Evolutionary conservation across 2,329 filamentous ascomycete genomes (phyloP), one percentile per base, ranked within the genome.

Genomic region (Colletotrichum somersetense): DNA sequence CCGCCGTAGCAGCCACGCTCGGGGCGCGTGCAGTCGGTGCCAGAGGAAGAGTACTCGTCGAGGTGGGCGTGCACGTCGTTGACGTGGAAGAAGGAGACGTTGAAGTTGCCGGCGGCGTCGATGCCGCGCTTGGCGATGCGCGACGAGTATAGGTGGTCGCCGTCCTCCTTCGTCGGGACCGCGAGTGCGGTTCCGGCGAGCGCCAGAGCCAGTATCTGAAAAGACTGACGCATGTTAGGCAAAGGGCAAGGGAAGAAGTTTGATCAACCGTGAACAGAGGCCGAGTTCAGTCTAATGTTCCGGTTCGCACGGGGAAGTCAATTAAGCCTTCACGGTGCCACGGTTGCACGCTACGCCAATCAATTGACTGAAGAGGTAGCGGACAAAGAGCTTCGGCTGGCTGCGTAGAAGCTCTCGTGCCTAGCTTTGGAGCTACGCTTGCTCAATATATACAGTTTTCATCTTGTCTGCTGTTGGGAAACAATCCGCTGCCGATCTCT

Each of bases 21-120:
- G 0, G 88, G 86, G 35, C 84, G 80, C 0, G 84, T 87, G 81
- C 90, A 92, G 80, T 91, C 89, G 14, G 88, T 88, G 66, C 90
- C 90, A 0, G 88, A 88, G 18, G 86, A 85, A 38, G 86, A 83
- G 80, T 89, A 92, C 79, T 92, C 81, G 77, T 92, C 90, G 23
- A 92, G 82, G 77, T 92, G 91, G 18, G 91, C 87, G 78, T 92
- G 91, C 18, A 92, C 89, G 77, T 92, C 90, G 77, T 92, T 92
- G 83, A 92, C 85, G 78, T 92, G 91, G 81, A 91, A 91, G 81
- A 92, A 91, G 8, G 89, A 88, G 69, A 89, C 85, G 77, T 89
- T 89, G 77, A 85, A 88, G 75, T 89, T 83, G 46, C 86, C 86
- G 5, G 82, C 77, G 33, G 79, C 78, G 74, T 88, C 84, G 58